Base-by-base conservation (phyloP, 108 stramenopile genomes). In the Nannochloropsis gaditana region DNA sequence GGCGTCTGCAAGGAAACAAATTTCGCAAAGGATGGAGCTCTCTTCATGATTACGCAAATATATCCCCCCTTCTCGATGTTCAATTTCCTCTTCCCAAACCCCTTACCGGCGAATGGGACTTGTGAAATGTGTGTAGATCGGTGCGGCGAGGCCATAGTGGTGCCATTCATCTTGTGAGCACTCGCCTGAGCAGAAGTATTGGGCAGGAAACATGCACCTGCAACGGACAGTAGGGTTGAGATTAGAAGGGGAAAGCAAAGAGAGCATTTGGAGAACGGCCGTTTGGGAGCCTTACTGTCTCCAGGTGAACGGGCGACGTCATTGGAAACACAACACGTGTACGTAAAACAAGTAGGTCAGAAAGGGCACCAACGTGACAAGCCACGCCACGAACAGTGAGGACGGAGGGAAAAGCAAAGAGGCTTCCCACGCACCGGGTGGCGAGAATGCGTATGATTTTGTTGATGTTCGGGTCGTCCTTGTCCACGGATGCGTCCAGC, bases 41-140 rank as follows among this genome's bases (percentile, higher is more conserved):
- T 31, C 31, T 31, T 31, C 1, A 50, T 50, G 47, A 1, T 11
- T 73, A n/a, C 59, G 15, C 19, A 73, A 8, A 6, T 2, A 15
- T n/a, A 4, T 73, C n/a, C 8, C 59, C 59, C n/a, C n/a, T 8
- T n/a, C 6, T 5, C 3, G 19, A 15, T 73, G 19, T n/a, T 73
- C n/a, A 15, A 4, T n/a, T 73, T n/a, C 59, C 59, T 73, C 59
- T 6, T 6, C 3, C 59, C 59, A 15, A n/a, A 15, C 8, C n/a
- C 59, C 1, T 6, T 73, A 73, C 50, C 97, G 94, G 42, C 99
- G 97, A 85, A 99, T 99, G 41, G 99, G 99, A 9, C 95, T 95
- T 9, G 99, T 99, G 89, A 99, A 99, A 87, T 99, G 99, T 1
- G 98, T 99, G 90, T 99, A 99, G 11, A 99, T 94, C 5, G 97